phyloP scores from a whole-genome alignment of 2,329 filamentous ascomycete species.

The Scopulariopsis brevicaulis region DNA sequence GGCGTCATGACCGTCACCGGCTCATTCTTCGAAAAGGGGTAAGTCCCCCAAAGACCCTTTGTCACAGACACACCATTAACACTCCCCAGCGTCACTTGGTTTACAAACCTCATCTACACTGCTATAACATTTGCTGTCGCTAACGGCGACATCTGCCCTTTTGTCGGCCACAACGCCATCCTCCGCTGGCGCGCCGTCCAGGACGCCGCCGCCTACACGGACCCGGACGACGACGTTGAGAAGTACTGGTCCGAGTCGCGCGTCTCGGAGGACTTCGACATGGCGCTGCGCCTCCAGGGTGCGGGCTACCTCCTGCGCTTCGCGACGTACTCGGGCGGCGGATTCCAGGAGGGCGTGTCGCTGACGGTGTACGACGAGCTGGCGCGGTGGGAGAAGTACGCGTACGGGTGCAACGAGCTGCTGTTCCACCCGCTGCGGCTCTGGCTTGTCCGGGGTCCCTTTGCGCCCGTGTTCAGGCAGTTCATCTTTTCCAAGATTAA shows the following conservation, averaged over 20 bases:
- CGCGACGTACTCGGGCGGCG: constrained; percentile 55
- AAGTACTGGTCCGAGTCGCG: constrained; percentile 67
- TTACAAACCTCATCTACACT: constrained; percentile 68
- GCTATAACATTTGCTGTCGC: constrained; percentile 60
- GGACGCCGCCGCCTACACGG: constrained; percentile 17
- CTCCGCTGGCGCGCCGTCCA: constrained; percentile 48
- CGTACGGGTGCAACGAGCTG: constrained; percentile 60
- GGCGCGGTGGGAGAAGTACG: constrained; percentile 63
- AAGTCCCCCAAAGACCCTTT: not conserved
- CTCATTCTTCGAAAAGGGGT: constrained; percentile 57
- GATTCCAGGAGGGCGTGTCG: constrained; percentile 64
- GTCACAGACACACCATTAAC: constrained; percentile 16
- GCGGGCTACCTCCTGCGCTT: constrained; percentile 57
- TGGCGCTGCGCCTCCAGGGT: constrained; percentile 60
- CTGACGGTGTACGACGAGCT: constrained; percentile 64
- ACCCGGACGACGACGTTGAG: constrained; percentile 45
- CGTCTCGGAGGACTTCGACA: constrained; percentile 71
- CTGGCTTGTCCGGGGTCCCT: constrained; percentile 51
- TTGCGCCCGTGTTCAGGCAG: constrained; percentile 51
- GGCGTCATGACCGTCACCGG: constrained; percentile 68
- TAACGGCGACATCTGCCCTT: constrained; percentile 61
- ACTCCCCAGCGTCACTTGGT: constrained; percentile 53
- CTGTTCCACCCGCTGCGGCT: constrained; percentile 55
- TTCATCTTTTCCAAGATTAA: constrained; percentile 52
- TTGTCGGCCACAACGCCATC: constrained; percentile 70